These are phyloP conservation scores for Cercospora sp. DNA, from an alignment of 2,329 filamentous ascomycete species.

Conservation along the genomic window DNA sequence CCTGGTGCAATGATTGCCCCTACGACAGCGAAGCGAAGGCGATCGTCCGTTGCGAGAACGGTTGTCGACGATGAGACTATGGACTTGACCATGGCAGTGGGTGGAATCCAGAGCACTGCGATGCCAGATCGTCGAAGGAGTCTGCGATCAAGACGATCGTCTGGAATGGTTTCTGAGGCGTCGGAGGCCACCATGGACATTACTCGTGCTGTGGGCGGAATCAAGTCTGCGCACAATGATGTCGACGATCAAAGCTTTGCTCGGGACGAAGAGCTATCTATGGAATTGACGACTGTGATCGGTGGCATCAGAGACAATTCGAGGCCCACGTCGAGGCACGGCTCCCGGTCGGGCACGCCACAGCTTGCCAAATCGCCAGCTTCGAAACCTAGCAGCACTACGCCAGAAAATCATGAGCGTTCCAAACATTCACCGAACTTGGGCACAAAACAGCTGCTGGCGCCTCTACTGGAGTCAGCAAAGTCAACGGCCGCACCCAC, in stretches of 20 bases:
- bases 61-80: conserved; percentile 46
- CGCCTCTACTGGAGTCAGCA: conserved; percentile 40
- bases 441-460: conserved; percentile 39
- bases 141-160: conserved; percentile 41
- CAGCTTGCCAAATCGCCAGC: conserved; percentile 49
- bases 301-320: conserved; percentile 46
- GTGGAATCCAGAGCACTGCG: conserved; percentile 39
- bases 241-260: conserved; percentile 35
- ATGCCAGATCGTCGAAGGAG: conserved; percentile 34
- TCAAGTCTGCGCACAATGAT: conserved; percentile 24
- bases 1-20: conserved; percentile 27
- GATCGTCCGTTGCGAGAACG: conserved; percentile 40
- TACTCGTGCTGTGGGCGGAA: conserved; percentile 55
- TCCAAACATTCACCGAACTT: conserved; percentile 57
- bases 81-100: conserved; percentile 44
- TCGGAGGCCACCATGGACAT: conserved; percentile 59
- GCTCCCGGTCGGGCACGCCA: conserved; percentile 35
- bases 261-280: conserved; percentile 53
- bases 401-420: conserved; percentile 58
- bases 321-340: conserved; percentile 23
- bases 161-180: conserved; percentile 38
- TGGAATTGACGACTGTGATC: conserved; percentile 54
- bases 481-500: conserved; percentile 25
- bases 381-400: conserved; percentile 44
- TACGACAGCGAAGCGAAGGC: conserved; percentile 39